Evolutionary conservation across 2,329 filamentous ascomycete species (phyloP).

Genomic region (Colletotrichum siamense): DNA sequence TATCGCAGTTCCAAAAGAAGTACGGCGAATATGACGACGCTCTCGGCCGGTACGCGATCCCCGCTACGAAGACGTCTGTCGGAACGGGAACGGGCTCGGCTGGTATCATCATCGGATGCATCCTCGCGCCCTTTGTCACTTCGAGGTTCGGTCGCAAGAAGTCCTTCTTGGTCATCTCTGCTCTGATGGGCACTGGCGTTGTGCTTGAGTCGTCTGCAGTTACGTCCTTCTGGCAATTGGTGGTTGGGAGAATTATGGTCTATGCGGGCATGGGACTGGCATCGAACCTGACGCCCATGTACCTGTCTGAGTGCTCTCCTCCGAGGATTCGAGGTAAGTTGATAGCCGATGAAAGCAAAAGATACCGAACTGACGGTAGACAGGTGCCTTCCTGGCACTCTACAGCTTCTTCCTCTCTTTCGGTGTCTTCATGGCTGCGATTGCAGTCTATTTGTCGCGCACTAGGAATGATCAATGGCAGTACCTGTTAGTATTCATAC

Average conservation of each 20-base stretch:
- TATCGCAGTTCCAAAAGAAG: background rate
- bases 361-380: fast-evolving
- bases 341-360: fast-evolving
- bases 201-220: slow-evolving; percentile 1
- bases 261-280: slow-evolving; percentile 4
- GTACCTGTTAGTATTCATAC: background rate
- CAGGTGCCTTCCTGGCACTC: background rate
- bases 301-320: background rate
- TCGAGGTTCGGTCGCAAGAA: slow-evolving; percentile 5
- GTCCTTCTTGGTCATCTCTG: slow-evolving; percentile 2
- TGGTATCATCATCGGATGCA: slow-evolving; percentile 10
- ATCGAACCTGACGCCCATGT: background rate
- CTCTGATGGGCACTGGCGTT: background rate
- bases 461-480: background rate
- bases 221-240: slow-evolving; percentile 17
- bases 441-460: background rate
- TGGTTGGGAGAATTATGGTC: slow-evolving; percentile 6
- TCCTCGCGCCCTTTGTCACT: slow-evolving; percentile 6
- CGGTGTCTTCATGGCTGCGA: background rate
- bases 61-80: background rate
- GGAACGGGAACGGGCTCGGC: background rate
- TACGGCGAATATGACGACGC: background rate
- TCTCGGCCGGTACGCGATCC: background rate
- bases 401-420: slow-evolving; percentile 10
- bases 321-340: background rate